A percentile compares a stretch with the other conserved stretches of the same genome.
Conservation (phyloP, 495 filamentous ascomycete genomes). For the Hypoxylon crocopeplum region DNA sequence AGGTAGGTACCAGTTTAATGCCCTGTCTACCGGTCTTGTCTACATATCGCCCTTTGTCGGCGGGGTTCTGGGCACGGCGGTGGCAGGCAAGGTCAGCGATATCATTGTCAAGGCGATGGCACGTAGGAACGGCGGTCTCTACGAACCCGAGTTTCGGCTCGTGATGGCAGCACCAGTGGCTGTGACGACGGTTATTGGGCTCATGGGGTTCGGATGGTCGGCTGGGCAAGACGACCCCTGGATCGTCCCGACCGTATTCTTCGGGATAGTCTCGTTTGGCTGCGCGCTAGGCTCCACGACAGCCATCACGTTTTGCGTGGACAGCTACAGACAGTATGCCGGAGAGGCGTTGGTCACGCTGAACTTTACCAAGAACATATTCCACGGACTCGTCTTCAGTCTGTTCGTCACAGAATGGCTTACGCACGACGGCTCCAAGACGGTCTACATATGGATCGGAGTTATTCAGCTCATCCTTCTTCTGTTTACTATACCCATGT, state of each 20-base stretch:
- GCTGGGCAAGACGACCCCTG: constrained; percentile 75
- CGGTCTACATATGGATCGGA: constrained; percentile 83
- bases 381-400: constrained; percentile 89
- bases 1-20: constrained; percentile 75
- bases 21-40: constrained; percentile 81
- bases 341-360: constrained; percentile 94
- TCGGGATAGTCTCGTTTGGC: constrained; percentile 91
- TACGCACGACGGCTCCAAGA: constrained; percentile 73
- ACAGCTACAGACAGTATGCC: constrained; percentile 92
- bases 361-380: constrained; percentile 93
- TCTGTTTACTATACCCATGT: constrained; percentile 86
- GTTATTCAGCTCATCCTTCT: constrained; percentile 82
- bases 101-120: constrained; percentile 81
- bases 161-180: constrained; percentile 88
- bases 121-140: constrained; percentile 85
- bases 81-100: constrained; percentile 90
- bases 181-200: constrained; percentile 78
- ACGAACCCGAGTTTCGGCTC: constrained; percentile 94
- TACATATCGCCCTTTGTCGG: constrained; percentile 92
- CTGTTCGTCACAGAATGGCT: constrained; percentile 92
- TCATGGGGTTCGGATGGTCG: constrained; percentile 96
- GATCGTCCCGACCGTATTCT: constrained; percentile 94
- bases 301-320: constrained; percentile 91
- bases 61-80: constrained; percentile 85
- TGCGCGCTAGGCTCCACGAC: constrained; percentile 94